Evolutionary conservation across 2,329 filamentous ascomycete species (phyloP).

Genomic region (Onygenales sp.): DNA sequence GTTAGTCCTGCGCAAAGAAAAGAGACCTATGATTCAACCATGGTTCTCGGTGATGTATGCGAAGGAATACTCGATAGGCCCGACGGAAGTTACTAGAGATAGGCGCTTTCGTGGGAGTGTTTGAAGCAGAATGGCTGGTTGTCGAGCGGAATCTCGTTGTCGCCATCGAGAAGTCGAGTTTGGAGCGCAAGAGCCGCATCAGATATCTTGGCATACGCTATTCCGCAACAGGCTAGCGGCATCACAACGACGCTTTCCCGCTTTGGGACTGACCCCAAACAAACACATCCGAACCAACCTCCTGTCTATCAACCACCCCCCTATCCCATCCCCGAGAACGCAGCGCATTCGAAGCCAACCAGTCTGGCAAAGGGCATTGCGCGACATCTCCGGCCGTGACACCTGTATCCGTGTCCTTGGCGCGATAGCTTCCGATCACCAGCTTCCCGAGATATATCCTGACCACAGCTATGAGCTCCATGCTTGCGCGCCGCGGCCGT

Average conservation of each 20-base stretch:
- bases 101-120: background rate
- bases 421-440: no score
- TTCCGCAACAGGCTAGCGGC: slow-evolving; percentile 17
- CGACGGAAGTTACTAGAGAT: background rate
- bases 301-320: background rate
- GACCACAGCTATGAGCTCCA: slow-evolving; percentile 22
- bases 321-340: background rate
- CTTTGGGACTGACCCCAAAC: slow-evolving; percentile 6
- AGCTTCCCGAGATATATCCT: background rate
- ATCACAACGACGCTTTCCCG: background rate
- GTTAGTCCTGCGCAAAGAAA: background rate
- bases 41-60: background rate
- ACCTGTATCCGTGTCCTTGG: no score
- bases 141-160: background rate
- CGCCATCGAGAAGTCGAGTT: background rate
- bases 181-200: background rate
- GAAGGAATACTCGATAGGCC: background rate
- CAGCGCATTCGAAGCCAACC: background rate
- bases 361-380: background rate
- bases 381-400: background rate
- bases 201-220: slow-evolving; percentile 2
- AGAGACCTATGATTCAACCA: background rate
- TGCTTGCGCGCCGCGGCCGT: slow-evolving; percentile 22
- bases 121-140: background rate
- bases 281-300: slow-evolving; percentile 2